Evolutionary conservation across 2,329 filamentous ascomycete genomes (phyloP).

Genomic region (Stagonosporopsis chrysanthemi): DNA sequence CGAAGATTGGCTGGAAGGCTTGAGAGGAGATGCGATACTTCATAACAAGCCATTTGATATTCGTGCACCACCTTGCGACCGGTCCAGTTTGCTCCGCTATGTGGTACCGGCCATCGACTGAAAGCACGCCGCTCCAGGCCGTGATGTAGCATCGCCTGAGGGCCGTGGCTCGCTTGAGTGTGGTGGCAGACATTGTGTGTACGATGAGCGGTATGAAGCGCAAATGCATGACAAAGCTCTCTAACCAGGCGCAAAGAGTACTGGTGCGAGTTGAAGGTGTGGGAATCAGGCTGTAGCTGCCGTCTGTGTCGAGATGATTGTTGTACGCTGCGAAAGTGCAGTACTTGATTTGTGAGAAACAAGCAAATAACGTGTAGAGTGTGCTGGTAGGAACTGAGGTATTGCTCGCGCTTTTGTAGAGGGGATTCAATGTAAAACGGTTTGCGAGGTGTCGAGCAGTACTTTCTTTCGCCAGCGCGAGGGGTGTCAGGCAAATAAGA

Average conservation of each 20-base stretch:
- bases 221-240: not conserved
- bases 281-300: not conserved
- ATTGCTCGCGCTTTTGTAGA: not conserved
- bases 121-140: not conserved
- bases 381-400: not conserved
- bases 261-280: not conserved
- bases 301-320: not conserved
- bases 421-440: not conserved
- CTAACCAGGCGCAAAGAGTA: not conserved
- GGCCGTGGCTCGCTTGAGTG: not conserved
- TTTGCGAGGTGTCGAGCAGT: not conserved
- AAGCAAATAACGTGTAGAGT: not conserved
- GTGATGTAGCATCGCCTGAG: not conserved
- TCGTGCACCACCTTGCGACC: not conserved
- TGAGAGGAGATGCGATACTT: not conserved
- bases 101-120: not conserved
- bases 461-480: not conserved
- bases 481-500: not conserved
- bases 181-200: not conserved
- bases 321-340: not conserved
- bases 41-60: not conserved
- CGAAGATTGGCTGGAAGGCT: not conserved
- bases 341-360: not conserved
- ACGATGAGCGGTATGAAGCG: not conserved
- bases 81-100: not conserved